A percentile compares a stretch with the other conserved stretches of the same genome.
phyloP scores from a whole-genome alignment of 2,329 filamentous ascomycete species.

The Xylariaceae sp. region DNA sequence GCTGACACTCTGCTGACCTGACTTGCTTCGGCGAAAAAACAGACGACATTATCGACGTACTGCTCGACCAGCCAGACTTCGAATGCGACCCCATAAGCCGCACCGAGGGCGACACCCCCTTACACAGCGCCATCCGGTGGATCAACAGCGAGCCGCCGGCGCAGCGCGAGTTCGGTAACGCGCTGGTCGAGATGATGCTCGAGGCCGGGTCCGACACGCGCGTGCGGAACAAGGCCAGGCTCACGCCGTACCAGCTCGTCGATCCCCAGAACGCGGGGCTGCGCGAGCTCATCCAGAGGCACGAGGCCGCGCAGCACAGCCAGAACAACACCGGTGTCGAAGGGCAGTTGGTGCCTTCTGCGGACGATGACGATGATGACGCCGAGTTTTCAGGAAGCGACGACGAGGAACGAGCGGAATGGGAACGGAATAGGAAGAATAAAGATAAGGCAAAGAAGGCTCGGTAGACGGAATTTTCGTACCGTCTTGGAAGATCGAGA shows the following conservation, averaged over 20 bases:
- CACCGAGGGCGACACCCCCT: slow-evolving; percentile 68
- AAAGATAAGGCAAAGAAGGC: slow-evolving; percentile 33
- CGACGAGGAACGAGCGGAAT: slow-evolving; percentile 58
- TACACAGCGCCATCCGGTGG: slow-evolving; percentile 74
- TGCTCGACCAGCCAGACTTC: slow-evolving; percentile 77
- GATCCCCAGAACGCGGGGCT: slow-evolving; percentile 64
- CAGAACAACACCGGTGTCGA: slow-evolving; percentile 18
- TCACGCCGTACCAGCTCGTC: slow-evolving; percentile 66
- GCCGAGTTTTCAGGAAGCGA: slow-evolving; percentile 61
- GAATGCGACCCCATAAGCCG: slow-evolving; percentile 76
- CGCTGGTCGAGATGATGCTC: slow-evolving; percentile 72
- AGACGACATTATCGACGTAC: slow-evolving; percentile 76
- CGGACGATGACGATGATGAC: slow-evolving; percentile 44
- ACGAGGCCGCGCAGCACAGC: slow-evolving; percentile 39
- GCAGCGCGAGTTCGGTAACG: slow-evolving; percentile 59
- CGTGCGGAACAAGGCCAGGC: slow-evolving; percentile 63
- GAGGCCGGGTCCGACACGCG: slow-evolving; percentile 64
- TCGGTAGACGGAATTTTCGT: slow-evolving; percentile 19
- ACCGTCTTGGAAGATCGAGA: too few species aligned
- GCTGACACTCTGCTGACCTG: not conserved
- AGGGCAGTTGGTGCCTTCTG: slow-evolving; percentile 42
- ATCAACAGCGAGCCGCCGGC: slow-evolving; percentile 61
- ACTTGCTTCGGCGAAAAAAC: not conserved
- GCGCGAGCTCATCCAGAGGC: slow-evolving; percentile 59
- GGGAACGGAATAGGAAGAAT: slow-evolving; percentile 43